phyloP scores from a whole-genome alignment of 345 rosid species.

The Bruguiera parviflora region DNA sequence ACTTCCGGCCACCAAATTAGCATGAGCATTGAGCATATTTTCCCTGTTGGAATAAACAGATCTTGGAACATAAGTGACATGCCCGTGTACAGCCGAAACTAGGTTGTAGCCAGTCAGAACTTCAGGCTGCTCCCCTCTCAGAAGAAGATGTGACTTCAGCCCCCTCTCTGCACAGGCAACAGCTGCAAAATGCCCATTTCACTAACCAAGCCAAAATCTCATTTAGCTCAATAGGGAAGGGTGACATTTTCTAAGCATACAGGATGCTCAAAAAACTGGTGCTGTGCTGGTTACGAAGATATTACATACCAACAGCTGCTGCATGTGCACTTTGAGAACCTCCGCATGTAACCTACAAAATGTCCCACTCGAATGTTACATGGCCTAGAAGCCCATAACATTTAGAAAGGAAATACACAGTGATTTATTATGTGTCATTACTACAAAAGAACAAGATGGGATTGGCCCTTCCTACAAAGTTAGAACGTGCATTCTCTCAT shows the following conservation, averaged over 20 bases:
- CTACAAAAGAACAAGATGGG: neutral
- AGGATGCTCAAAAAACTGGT: conserved; percentile 6
- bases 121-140: conserved; percentile 83
- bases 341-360: conserved; percentile 88
- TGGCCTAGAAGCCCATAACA: conserved; percentile 15
- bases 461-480: neutral
- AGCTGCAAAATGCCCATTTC: conserved; percentile 33
- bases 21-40: conserved; percentile 54
- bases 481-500: neutral
- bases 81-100: conserved; percentile 66
- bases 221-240: too few relatives aligned
- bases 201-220: neutral
- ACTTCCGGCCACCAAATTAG: conserved; percentile 51
- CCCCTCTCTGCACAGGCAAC: conserved; percentile 88
- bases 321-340: conserved; percentile 96
- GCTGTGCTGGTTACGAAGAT: neutral
- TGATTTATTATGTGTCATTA: neutral
- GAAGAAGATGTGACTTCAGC: conserved; percentile 74
- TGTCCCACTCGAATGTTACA: conserved; percentile 28
- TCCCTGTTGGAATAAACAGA: conserved; percentile 59
- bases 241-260: neutral
- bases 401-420: conserved; percentile 4
- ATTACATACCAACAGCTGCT: conserved; percentile 69
- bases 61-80: conserved; percentile 62
- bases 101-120: conserved; percentile 80